These are phyloP conservation scores for Chlamydomonas sp. DNA, from an alignment of 139 green algal species.

Conservation along the genomic window DNA sequence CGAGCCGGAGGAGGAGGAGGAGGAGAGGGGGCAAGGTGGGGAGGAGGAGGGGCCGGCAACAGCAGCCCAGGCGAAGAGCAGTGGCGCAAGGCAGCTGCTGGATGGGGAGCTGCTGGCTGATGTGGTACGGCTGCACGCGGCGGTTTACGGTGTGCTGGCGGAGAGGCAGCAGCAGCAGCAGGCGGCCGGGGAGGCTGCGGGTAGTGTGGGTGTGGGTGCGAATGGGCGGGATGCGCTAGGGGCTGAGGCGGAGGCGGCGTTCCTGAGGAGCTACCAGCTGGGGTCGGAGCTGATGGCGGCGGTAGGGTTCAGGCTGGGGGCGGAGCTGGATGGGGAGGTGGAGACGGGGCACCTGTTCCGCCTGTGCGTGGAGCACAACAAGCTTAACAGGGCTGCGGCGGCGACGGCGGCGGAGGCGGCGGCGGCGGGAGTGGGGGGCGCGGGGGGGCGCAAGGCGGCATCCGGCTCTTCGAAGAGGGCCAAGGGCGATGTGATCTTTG, in stretches of 20 bases:
- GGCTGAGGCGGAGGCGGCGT: not conserved
- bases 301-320: slow-evolving; percentile 19
- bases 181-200: not conserved
- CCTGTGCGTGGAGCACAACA: slow-evolving; percentile 50
- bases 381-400: slow-evolving; percentile 35
- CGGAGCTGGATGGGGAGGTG: slow-evolving; percentile 55
- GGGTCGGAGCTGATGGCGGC: slow-evolving; percentile 30
- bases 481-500: slow-evolving; percentile 10
- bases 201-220: not conserved
- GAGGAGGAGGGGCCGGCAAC: slow-evolving; percentile 3
- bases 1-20: slow-evolving; percentile 21
- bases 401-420: slow-evolving; percentile 36
- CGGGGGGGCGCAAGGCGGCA: not conserved
- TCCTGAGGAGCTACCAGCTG: slow-evolving; percentile 34
- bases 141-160: slow-evolving; percentile 46
- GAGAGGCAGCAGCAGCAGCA: slow-evolving; percentile 11
- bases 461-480: not conserved
- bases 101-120: slow-evolving; percentile 72
- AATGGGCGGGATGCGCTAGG: not conserved
- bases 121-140: slow-evolving; percentile 67
- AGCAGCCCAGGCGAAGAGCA: slow-evolving; percentile 53
- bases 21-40: not conserved
- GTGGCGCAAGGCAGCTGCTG: slow-evolving; percentile 63
- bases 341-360: slow-evolving; percentile 68
- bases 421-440: not conserved